Evolutionary conservation across 805 yeast species (phyloP).

Genomic region (Jamesozyma piceae): DNA sequence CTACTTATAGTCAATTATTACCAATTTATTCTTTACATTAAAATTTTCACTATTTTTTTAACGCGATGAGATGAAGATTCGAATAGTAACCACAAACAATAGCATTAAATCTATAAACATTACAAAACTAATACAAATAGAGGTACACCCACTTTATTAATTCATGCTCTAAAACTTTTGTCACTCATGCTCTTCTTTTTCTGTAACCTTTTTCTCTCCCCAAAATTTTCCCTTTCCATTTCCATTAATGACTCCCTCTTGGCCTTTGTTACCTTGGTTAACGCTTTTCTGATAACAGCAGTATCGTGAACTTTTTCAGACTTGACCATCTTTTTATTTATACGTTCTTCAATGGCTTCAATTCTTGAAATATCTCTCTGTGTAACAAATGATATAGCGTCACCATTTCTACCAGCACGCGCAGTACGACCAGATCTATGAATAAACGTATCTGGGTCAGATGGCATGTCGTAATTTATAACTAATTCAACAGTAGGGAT

Average conservation of each 20-base stretch:
- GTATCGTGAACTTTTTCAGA: slow-evolving; percentile 67
- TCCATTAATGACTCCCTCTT: slow-evolving; percentile 87
- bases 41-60: no score
- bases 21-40: no score
- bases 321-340: slow-evolving; percentile 69
- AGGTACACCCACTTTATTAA: no score
- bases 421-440: slow-evolving; percentile 99
- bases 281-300: slow-evolving; percentile 60
- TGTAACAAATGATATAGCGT: slow-evolving; percentile 69
- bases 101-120: no score
- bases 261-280: slow-evolving; percentile 66
- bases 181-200: slow-evolving; percentile 30
- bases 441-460: slow-evolving; percentile 91
- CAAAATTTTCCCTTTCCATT: slow-evolving; percentile 86
- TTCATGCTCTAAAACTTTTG: slow-evolving; percentile 12
- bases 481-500: slow-evolving; percentile 89
- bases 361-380: slow-evolving; percentile 79
- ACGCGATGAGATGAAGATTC: no score
- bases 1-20: no score
- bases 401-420: slow-evolving; percentile 90
- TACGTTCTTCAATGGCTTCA: slow-evolving; percentile 77
- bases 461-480: slow-evolving; percentile 85
- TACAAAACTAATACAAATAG: no score
- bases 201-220: slow-evolving; percentile 54
- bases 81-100: no score